Evolutionary conservation across 257 asterid genomes (phyloP).

Genomic region (Scutellaria galericulata): DNA sequence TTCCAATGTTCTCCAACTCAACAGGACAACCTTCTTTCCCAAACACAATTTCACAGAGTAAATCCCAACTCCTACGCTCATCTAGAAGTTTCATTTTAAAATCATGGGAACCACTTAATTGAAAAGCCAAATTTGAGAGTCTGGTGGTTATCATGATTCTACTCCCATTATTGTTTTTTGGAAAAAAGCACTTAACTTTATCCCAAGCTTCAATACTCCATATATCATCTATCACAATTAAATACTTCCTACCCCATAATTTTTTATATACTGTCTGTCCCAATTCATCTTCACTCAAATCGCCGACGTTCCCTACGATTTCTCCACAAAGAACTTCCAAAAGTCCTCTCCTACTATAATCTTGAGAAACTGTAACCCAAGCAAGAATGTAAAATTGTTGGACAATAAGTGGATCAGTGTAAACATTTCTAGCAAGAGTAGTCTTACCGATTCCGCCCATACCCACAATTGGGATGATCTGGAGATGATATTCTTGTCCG

Average conservation of each 20-base stretch:
- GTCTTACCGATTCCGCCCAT: slow-evolving; percentile 25
- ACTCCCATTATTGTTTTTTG: background rate
- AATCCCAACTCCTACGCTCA: slow-evolving; percentile 8
- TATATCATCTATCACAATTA: slow-evolving; percentile 8
- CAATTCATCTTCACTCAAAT: background rate
- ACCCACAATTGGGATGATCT: background rate
- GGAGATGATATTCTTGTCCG: background rate
- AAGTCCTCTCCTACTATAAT: background rate
- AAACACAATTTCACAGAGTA: background rate
- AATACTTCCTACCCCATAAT: background rate
- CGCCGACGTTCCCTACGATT: background rate
- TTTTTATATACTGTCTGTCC: background rate
- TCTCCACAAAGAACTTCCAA: background rate
- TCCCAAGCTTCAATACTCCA: background rate
- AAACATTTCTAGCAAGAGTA: background rate
- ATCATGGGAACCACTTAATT: background rate
- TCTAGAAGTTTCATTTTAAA: slow-evolving; percentile 7
- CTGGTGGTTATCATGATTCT: slow-evolving; percentile 8
- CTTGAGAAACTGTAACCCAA: slow-evolving; percentile 1
- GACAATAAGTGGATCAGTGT: background rate
- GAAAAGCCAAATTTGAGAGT: background rate
- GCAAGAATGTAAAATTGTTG: background rate
- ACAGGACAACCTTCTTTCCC: background rate
- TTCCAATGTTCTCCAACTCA: background rate
- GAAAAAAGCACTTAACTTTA: background rate